A percentile compares a stretch with the other conserved stretches of the same genome.
Conservation (phyloP, 192 early-diverging fungal species). For the Gryganskiella cystojenkinii region DNA sequence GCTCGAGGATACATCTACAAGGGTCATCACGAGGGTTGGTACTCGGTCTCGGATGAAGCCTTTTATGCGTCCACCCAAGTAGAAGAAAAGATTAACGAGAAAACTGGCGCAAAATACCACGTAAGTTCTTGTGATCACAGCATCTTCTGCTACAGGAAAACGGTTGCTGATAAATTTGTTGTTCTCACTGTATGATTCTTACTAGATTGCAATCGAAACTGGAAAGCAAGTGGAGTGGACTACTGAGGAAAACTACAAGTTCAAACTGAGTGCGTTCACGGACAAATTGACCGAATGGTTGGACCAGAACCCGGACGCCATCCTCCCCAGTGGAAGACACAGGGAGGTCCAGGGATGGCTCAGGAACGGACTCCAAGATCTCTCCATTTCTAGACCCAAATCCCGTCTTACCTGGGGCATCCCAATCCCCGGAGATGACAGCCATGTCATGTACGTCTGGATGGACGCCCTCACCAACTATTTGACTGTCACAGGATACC, state of each 20-base stretch:
- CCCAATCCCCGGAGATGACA: constrained; percentile 84
- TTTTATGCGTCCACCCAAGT: constrained; percentile 85
- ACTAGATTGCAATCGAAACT: constrained; percentile 79
- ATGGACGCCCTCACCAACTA: constrained; percentile 96
- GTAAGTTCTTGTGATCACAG: constrained; percentile 37
- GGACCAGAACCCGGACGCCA: constrained; percentile 68
- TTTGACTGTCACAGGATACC: constrained; percentile 87
- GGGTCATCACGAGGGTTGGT: constrained; percentile 93
- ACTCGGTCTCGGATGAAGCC: constrained; percentile 95
- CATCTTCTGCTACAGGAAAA: background rate
- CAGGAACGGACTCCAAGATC: constrained; percentile 68
- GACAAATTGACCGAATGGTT: constrained; percentile 77
- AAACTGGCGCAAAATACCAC: constrained; percentile 60
- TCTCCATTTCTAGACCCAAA: constrained; percentile 88
- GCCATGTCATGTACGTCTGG: constrained; percentile 98
- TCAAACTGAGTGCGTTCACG: constrained; percentile 75
- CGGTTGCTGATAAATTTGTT: background rate
- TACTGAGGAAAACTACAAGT: constrained; percentile 94
- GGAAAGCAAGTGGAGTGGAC: constrained; percentile 91
- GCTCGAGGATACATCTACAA: constrained; percentile 88
- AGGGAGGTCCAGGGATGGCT: constrained; percentile 78
- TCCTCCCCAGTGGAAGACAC: constrained; percentile 71
- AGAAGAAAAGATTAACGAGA: constrained; percentile 65
- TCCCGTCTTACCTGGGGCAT: constrained; percentile 91
- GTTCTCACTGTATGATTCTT: background rate